Percentiles rank a stretch among this genome's conserved stretches.
phyloP scores from a whole-genome alignment of 495 filamentous ascomycete species.

The Trichocladium antarcticum region DNA sequence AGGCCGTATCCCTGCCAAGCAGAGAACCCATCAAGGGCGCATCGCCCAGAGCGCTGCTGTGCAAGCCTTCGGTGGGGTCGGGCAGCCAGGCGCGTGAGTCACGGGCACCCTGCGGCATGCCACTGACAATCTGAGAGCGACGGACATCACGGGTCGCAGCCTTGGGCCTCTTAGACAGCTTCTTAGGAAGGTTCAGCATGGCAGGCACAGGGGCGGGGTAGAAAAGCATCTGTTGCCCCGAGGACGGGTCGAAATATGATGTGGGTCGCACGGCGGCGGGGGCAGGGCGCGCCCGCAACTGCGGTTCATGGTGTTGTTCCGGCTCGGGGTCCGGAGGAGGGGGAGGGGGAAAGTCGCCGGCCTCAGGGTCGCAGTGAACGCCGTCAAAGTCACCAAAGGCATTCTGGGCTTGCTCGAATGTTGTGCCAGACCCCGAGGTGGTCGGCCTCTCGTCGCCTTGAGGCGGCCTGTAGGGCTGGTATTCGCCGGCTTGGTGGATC shows the following conservation, averaged over 20 bases:
- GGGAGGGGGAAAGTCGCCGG: constrained; percentile 21
- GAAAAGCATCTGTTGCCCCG: constrained; percentile 72
- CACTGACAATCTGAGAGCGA: constrained; percentile 50
- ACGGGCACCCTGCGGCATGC: constrained; percentile 27
- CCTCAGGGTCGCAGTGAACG: constrained; percentile 61
- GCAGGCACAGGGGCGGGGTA: constrained; percentile 92
- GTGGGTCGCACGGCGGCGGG: constrained; percentile 34
- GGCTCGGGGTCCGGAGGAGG: no score
- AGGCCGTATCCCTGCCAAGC: constrained; percentile 2
- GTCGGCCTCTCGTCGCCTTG: constrained; percentile 26
- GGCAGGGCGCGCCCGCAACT: constrained; percentile 20
- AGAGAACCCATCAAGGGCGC: constrained; percentile 17
- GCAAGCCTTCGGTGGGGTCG: constrained; percentile 26
- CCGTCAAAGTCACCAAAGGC: constrained; percentile 92
- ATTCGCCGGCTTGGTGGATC: constrained; percentile 19
- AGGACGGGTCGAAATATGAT: constrained; percentile 52
- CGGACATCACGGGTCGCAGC: constrained; percentile 50
- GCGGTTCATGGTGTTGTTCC: constrained; percentile 1
- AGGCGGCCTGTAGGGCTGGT: constrained; percentile 12
- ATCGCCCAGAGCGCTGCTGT: constrained; percentile 10
- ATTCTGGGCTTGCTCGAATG: constrained; percentile 53
- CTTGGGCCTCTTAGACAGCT: constrained; percentile 63
- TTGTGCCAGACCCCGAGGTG: constrained; percentile 52
- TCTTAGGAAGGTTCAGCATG: constrained; percentile 84
- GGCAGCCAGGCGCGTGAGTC: constrained; percentile 40